Evolutionary conservation across 768 basidiomycete genomes (phyloP).

Genomic region (Leccinum variicolor): DNA sequence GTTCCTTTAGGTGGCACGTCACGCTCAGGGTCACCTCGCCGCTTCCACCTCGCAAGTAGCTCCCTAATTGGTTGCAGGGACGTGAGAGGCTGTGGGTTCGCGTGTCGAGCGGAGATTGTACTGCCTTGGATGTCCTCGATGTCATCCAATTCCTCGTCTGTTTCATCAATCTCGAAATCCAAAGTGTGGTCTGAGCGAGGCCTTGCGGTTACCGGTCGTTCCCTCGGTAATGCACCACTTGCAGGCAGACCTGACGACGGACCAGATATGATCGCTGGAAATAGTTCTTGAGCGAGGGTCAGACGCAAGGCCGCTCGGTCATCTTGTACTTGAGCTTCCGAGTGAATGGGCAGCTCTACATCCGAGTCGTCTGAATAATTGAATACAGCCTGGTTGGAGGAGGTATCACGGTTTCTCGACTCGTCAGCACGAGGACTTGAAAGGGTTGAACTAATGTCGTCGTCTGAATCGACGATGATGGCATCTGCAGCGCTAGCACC

Average conservation of each 20-base stretch:
- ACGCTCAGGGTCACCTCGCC: slow-evolving; percentile 2
- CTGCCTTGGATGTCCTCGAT: not conserved
- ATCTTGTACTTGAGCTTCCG: slow-evolving; percentile 1
- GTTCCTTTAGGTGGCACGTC: slow-evolving; percentile 1
- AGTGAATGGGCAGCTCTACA: slow-evolving; percentile 1
- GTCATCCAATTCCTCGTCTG: not conserved
- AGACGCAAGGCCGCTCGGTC: not conserved
- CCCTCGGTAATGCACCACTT: not conserved
- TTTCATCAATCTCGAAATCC: slow-evolving; percentile 6
- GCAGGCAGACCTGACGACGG: not conserved
- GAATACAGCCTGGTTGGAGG: not conserved
- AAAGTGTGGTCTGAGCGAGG: slow-evolving; percentile 1
- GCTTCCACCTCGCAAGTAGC: slow-evolving; percentile 8
- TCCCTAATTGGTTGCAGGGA: slow-evolving; percentile 16
- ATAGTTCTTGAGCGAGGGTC: slow-evolving; percentile 1
- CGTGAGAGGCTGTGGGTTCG: not conserved
- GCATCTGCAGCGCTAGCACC: slow-evolving; percentile 17
- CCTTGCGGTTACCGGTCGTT: not conserved
- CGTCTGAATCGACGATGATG: slow-evolving; percentile 22
- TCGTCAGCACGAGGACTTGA: not conserved
- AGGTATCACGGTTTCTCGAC: not conserved
- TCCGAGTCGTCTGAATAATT: slow-evolving; percentile 12
- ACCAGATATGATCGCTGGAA: not conserved
- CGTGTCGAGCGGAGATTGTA: slow-evolving; percentile 1
- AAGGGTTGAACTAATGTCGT: slow-evolving; percentile 6